These are phyloP conservation scores for Talaromyces verruculosus DNA, from an alignment of 2,329 filamentous ascomycete genomes.

Conservation along the genomic window DNA sequence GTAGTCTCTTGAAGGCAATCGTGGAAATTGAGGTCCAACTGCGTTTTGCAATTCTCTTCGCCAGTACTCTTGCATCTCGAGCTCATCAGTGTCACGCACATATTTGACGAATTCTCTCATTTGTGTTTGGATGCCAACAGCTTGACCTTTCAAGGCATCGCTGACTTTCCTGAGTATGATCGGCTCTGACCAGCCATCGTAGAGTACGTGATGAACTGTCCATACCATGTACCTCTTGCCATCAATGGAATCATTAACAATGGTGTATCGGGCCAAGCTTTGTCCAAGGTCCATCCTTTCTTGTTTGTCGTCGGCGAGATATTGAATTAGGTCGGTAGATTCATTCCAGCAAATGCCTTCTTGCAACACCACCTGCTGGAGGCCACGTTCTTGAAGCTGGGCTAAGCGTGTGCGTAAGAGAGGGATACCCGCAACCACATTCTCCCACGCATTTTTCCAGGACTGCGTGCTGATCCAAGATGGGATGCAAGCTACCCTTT, in stretches of 20 bases:
- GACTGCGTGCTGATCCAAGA: constrained; percentile 35
- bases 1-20: constrained; percentile 50
- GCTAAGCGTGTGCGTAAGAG: constrained; percentile 50
- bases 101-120: constrained; percentile 37
- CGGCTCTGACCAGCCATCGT: constrained; percentile 51
- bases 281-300: constrained; percentile 40
- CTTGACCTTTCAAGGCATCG: constrained; percentile 28
- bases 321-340: constrained; percentile 29
- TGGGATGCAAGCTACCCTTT: constrained; percentile 43
- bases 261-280: constrained; percentile 37
- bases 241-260: constrained; percentile 28
- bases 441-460: constrained; percentile 49
- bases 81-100: constrained; percentile 45
- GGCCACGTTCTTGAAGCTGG: constrained; percentile 36
- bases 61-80: constrained; percentile 50
- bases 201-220: constrained; percentile 54
- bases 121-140: constrained; percentile 33
- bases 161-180: constrained; percentile 38
- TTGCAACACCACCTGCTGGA: constrained; percentile 43
- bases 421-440: constrained; percentile 40
- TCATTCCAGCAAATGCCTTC: constrained; percentile 35
- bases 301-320: constrained; percentile 30
- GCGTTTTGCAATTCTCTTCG: constrained; percentile 46
- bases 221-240: constrained; percentile 46
- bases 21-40: constrained; percentile 52